Percentiles rank a stretch among this genome's conserved stretches.
These are phyloP conservation scores for Dioszegia aurantiaca DNA, from an alignment of 768 basidiomycete species.

Conservation along the genomic window DNA sequence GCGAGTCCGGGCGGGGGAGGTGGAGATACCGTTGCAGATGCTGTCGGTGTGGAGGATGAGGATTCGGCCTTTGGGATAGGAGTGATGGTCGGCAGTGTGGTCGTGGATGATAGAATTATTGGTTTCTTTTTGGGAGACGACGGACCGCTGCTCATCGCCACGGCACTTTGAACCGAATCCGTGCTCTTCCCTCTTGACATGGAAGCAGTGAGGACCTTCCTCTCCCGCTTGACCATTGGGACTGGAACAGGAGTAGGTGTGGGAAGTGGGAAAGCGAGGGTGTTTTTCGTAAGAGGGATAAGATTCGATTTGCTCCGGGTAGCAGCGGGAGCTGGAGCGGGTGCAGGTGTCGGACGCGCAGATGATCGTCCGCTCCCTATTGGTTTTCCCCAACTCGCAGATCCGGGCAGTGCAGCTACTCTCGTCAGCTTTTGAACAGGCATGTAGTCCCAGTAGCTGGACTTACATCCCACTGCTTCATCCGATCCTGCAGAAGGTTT, in stretches of 20 bases:
- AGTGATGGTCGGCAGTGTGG: constrained; percentile 16
- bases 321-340: constrained; percentile 17
- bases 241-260: constrained; percentile 36
- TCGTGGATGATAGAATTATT: constrained; percentile 23
- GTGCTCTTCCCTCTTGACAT: constrained; percentile 37
- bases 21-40: constrained; percentile 6
- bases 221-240: constrained; percentile 30
- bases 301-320: constrained; percentile 31
- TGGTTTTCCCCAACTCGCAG: constrained; percentile 42
- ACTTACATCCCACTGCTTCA: constrained; percentile 36
- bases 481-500: constrained; percentile 40
- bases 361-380: constrained; percentile 18
- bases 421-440: constrained; percentile 8
- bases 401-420: constrained; percentile 37
- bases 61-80: background rate
- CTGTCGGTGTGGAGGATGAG: background rate
- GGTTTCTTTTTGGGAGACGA: constrained; percentile 40
- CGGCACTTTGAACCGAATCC: constrained; percentile 28
- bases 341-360: constrained; percentile 19
- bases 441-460: background rate
- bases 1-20: background rate
- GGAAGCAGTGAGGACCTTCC: constrained; percentile 17
- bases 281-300: constrained; percentile 36
- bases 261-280: constrained; percentile 38
- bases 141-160: constrained; percentile 22